phyloP scores from a whole-genome alignment of 441 rosid genomes.

The Melastoma candidum region DNA sequence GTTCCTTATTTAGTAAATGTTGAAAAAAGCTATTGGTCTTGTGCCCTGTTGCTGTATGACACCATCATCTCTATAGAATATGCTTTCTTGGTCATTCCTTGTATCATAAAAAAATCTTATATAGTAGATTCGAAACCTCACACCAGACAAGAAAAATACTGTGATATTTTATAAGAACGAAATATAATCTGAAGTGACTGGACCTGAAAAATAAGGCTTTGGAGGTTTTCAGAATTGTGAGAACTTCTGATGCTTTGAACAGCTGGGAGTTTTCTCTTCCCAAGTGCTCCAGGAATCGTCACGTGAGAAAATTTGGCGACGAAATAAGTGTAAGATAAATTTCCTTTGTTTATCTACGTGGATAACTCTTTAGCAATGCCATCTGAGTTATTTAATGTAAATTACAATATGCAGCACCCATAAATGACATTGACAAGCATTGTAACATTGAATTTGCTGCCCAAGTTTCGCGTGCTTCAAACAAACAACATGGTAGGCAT shows the following conservation, averaged over 20 bases:
- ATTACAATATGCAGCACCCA: conserved; percentile 52
- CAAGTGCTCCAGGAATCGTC: conserved; percentile 93
- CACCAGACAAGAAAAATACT: too few species aligned
- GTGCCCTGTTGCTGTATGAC: too few species aligned
- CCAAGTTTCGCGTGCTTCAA: conserved; percentile 51
- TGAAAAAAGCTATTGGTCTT: too few species aligned
- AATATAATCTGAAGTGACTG: too few species aligned
- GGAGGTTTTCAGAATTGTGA: conserved; percentile 10
- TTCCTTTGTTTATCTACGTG: too few species aligned
- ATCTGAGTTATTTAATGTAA: background rate
- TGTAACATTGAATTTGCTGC: conserved; percentile 96
- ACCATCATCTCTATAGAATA: too few species aligned
- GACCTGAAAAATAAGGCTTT: too few species aligned
- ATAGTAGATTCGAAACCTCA: too few species aligned
- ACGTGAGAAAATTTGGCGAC: conserved; percentile 62
- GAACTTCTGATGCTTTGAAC: conserved; percentile 19
- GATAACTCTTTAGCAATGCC: background rate
- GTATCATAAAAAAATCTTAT: too few species aligned
- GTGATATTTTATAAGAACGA: too few species aligned
- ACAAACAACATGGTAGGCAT: conserved; percentile 48
- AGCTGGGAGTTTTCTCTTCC: conserved; percentile 98
- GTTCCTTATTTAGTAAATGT: too few species aligned
- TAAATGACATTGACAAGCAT: conserved; percentile 91
- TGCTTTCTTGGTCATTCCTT: too few species aligned
- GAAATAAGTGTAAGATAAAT: conserved; percentile 49